A percentile compares a stretch with the other conserved stretches of the same genome.
Evolutionary conservation across 208 protist species (phyloP).

Genomic region (Angomonas desouzai): DNA sequence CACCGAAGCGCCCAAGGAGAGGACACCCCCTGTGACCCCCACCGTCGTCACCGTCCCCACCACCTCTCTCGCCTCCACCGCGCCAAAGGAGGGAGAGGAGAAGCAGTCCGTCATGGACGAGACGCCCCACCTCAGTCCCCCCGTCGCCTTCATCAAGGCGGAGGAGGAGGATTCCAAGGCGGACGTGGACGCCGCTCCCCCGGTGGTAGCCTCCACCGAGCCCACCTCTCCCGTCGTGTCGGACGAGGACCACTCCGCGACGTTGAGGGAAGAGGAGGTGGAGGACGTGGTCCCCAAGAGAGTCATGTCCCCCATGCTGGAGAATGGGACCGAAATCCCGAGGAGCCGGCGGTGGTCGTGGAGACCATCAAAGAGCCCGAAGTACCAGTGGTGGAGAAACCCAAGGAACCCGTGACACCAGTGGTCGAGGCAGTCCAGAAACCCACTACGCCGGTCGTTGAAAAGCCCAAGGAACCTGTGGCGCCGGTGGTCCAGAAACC

Average conservation of each 20-base stretch:
- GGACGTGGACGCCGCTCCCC: not conserved
- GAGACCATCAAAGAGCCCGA: not conserved
- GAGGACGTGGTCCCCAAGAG: not conserved
- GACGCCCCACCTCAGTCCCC: not conserved
- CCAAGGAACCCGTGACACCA: no score
- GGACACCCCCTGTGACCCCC: not conserved
- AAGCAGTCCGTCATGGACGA: not conserved
- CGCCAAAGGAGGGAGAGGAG: not conserved
- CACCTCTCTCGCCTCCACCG: not conserved
- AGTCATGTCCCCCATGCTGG: constrained; percentile 2
- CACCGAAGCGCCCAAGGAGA: no score
- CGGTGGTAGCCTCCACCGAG: not conserved
- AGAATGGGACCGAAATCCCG: not conserved
- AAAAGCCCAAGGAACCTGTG: no score
- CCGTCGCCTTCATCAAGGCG: constrained; percentile 1
- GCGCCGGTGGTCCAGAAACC: no score
- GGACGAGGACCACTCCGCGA: constrained; percentile 2
- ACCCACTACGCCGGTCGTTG: no score
- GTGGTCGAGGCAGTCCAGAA: no score
- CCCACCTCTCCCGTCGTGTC: not conserved
- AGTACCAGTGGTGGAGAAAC: not conserved
- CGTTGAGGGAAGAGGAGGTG: not conserved
- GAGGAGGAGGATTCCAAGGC: not conserved
- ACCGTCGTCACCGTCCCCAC: not conserved
- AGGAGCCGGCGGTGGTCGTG: not conserved